Evolutionary conservation across 352 stramenopile species (phyloP), one percentile per base, ranked within the genome.

Genomic region (Chrysophaeum taylorii): DNA sequence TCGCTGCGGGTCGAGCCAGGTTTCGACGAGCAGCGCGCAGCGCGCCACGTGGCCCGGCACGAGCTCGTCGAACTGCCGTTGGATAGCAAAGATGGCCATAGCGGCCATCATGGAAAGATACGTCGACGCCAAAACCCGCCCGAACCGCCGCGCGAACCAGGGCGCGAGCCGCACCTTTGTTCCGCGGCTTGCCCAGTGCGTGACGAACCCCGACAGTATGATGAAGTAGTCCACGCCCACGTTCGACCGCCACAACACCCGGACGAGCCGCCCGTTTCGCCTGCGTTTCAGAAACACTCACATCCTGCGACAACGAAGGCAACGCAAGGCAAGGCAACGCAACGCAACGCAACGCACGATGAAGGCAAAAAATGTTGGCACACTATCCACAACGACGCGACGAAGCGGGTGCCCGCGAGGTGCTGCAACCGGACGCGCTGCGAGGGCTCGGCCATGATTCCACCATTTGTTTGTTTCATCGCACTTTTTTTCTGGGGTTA

Each of bases 191-290:
- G 57, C 57, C 57, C 57, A 66, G 57, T 66, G 57, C 33, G 57
- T 48, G 14, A 66, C 35, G 36, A 66, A 66, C 23, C 57, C 57
- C 12, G 12, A 33, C 14, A 66, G 57, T 5, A 66, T n/a, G 57
- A 66, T 33, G 33, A 66, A 66, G 57, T 66, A 66, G 57, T 66
- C 57, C 16, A 66, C 57, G 31, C 33, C 57, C 5, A 2, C 7
- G 57, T 66, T 43, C 27, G 5, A 41, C 7, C 52, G n/a, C 52
- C 52, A 63, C 27, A 63, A 31, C 27, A 9, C 33, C 25, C 39
- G 12, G 25, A 63, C 52, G 5, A 63, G 12, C 9, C 12, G 2
- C 12, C 52, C 52, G 52, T 35, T 25, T n/a, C n/a, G n/a, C n/a
- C n/a, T n/a, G n/a, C n/a, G n/a, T n/a, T n/a, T n/a, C n/a, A n/a